A percentile compares a stretch with the other conserved stretches of the same genome.
phyloP scores from a whole-genome alignment of 1,284 basidiomycete species.

The Leucoagaricus sp. region DNA sequence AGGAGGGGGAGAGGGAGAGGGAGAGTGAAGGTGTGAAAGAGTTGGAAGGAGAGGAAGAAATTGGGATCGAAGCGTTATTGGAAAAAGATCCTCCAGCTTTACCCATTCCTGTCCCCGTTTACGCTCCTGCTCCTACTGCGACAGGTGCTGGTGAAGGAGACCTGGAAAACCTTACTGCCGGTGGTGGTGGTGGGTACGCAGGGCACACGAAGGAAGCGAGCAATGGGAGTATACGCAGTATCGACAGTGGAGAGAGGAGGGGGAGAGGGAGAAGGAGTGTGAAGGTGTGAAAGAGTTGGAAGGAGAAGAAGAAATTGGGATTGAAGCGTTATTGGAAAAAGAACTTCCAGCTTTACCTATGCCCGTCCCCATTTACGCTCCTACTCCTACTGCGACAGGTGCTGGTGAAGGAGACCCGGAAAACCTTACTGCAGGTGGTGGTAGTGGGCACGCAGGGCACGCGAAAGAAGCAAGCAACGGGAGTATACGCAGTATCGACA shows the following conservation, averaged over 20 bases:
- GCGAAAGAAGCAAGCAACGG: not conserved
- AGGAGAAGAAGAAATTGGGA: slow-evolving; percentile 6
- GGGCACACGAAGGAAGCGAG: slow-evolving; percentile 1
- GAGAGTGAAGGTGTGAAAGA: too few relatives aligned
- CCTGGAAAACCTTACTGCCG: too few relatives aligned
- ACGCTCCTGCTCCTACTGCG: not conserved
- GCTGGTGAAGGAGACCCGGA: too few relatives aligned
- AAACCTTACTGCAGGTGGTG: not conserved
- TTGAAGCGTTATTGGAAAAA: slow-evolving; percentile 15
- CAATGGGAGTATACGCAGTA: not conserved
- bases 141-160: too few relatives aligned
- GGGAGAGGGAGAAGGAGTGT: too few relatives aligned
- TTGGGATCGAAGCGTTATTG: slow-evolving; percentile 10
- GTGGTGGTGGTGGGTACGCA: too few relatives aligned
- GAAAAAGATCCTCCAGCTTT: slow-evolving; percentile 3
- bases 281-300: slow-evolving; percentile 8
- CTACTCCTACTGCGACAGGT: too few relatives aligned
- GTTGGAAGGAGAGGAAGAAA: slow-evolving; percentile 1
- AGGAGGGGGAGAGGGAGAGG: too few relatives aligned
- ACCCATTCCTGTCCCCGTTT: not conserved
- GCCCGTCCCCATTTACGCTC: not conserved
- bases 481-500: not conserved
- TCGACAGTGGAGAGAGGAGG: too few relatives aligned
- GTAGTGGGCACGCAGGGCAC: too few relatives aligned
- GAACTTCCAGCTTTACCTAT: slow-evolving; percentile 2